Percentiles rank a stretch among this genome's conserved stretches.
Evolutionary conservation across 176 grass and related monocot species (phyloP).

Genomic region (Triticum monococcum): DNA sequence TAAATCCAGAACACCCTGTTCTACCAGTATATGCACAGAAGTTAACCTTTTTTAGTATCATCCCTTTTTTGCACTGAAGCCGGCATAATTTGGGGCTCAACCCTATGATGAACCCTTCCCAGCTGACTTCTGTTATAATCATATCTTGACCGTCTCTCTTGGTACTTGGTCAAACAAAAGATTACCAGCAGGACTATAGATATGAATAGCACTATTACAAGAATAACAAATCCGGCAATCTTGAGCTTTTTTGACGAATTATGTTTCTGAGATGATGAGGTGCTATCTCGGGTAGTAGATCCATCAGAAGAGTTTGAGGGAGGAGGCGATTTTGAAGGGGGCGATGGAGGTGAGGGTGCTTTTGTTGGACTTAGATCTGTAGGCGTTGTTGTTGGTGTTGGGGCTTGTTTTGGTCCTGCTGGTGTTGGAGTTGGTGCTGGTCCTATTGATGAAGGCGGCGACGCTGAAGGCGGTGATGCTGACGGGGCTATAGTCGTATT

Average conservation of each 20-base stretch:
- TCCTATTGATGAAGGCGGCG: constrained; percentile 46
- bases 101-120: constrained; percentile 43
- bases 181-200: constrained; percentile 56
- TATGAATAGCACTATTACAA: constrained; percentile 61
- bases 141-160: constrained; percentile 65
- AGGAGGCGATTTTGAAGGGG: constrained; percentile 47
- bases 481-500: constrained; percentile 70
- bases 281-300: constrained; percentile 46
- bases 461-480: constrained; percentile 53
- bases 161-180: constrained; percentile 80
- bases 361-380: constrained; percentile 25
- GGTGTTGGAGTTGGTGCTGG: constrained; percentile 48
- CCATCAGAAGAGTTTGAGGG: constrained; percentile 38
- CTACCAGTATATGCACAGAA: not conserved
- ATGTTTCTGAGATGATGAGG: constrained; percentile 41
- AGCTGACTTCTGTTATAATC: constrained; percentile 52
- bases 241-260: constrained; percentile 60
- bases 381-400: constrained; percentile 42
- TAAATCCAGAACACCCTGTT: not conserved
- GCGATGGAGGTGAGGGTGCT: constrained; percentile 36
- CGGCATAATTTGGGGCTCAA: constrained; percentile 47
- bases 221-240: constrained; percentile 80
- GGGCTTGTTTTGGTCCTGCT: constrained; percentile 42
- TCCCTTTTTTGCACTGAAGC: constrained; percentile 47
- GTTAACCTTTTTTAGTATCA: constrained; percentile 54